phyloP scores from a whole-genome alignment of 139 green algal species.

The Chlamydomonas schloesseri region DNA sequence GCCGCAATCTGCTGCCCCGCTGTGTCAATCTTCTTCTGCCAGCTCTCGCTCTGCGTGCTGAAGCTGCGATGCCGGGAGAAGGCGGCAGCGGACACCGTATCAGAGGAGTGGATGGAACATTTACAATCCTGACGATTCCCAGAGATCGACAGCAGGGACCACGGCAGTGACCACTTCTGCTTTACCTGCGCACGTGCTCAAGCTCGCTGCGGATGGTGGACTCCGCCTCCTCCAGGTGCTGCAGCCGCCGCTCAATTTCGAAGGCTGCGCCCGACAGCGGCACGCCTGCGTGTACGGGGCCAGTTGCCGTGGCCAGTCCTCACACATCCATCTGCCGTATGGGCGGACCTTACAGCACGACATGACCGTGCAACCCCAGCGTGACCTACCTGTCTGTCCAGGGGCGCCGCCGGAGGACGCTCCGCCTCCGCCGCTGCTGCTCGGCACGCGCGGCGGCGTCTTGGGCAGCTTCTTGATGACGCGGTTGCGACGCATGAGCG shows the following conservation, averaged over 20 bases:
- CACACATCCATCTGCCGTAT: too few relatives aligned
- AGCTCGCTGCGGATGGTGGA: conserved; percentile 12
- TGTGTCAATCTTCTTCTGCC: conserved; percentile 27
- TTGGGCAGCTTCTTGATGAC: conserved; percentile 37
- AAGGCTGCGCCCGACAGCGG: not conserved
- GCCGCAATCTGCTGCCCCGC: conserved; percentile 35
- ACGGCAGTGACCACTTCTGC: too few relatives aligned
- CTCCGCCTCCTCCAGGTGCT: conserved; percentile 42
- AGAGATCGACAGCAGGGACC: not conserved
- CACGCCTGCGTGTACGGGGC: too few relatives aligned
- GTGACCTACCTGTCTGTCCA: not conserved
- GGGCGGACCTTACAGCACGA: too few relatives aligned
- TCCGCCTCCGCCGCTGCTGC: too few relatives aligned
- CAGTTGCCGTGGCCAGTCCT: too few relatives aligned
- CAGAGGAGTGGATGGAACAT: too few relatives aligned
- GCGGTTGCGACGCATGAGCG: conserved; percentile 16
- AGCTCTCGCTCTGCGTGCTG: conserved; percentile 12
- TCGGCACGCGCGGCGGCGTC: not conserved
- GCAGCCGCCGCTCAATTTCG: conserved; percentile 27
- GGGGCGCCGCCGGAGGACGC: too few relatives aligned
- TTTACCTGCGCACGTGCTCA: conserved; percentile 31
- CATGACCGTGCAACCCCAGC: too few relatives aligned
- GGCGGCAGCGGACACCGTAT: not conserved
- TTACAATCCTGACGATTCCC: not conserved
- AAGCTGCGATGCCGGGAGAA: not conserved